Evolutionary conservation across 768 basidiomycete genomes (phyloP).

Genomic region (Rhizopogon roseolus): DNA sequence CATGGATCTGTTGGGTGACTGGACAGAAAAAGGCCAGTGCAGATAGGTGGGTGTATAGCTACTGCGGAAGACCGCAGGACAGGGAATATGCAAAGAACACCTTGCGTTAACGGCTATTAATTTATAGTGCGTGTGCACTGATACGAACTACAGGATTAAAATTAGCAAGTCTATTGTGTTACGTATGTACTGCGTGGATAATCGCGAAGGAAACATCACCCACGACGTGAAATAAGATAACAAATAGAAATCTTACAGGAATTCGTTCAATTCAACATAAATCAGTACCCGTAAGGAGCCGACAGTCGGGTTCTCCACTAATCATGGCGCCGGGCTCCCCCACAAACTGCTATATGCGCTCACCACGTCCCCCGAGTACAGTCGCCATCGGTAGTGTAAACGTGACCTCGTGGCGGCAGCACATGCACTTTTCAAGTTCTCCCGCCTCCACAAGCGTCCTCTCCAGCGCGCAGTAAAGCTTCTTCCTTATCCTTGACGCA

Average conservation of each 20-base stretch:
- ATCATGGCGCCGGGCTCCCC: conserved; percentile 14
- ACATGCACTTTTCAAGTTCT: conserved; percentile 19
- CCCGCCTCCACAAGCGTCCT: conserved; percentile 17
- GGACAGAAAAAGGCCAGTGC: not conserved
- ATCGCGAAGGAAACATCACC: not conserved
- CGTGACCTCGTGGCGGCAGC: conserved; percentile 4
- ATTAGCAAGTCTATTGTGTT: not conserved
- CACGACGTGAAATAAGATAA: not conserved
- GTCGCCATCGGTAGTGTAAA: conserved; percentile 4
- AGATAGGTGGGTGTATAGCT: too few relatives aligned
- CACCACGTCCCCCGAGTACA: conserved; percentile 12
- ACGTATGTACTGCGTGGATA: not conserved
- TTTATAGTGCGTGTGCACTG: not conserved
- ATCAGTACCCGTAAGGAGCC: conserved; percentile 3
- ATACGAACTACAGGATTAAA: not conserved
- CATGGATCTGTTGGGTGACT: not conserved
- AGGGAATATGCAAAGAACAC: too few relatives aligned
- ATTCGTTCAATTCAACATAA: not conserved
- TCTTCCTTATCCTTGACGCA: conserved; percentile 13
- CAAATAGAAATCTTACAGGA: too few relatives aligned
- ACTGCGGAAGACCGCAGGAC: not conserved
- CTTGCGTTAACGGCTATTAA: too few relatives aligned
- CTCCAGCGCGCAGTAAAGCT: conserved; percentile 17
- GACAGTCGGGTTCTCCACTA: conserved; percentile 4
- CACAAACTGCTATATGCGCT: conserved; percentile 21